phyloP scores from a whole-genome alignment of 2,329 filamentous ascomycete species.

The Chaetomiaceae sp. region DNA sequence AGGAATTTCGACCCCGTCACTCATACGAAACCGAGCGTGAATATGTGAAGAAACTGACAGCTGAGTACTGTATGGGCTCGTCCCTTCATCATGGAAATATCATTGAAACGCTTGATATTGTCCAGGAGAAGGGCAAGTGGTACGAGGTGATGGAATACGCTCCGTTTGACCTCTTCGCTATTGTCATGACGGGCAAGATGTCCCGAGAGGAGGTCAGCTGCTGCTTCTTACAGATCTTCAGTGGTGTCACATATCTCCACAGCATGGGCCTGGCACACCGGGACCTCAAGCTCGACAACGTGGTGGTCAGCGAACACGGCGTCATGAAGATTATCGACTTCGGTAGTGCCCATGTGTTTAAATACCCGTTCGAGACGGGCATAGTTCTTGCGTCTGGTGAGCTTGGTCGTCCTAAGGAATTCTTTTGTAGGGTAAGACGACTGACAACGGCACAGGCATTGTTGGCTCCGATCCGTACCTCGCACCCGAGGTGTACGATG shows the following conservation, averaged over 20 bases:
- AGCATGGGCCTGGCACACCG: conserved; percentile 92
- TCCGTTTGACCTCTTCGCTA: conserved; percentile 91
- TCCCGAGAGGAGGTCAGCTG: conserved; percentile 84
- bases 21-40: conserved; percentile 91
- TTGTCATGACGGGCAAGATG: conserved; percentile 99
- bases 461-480: conserved; percentile 91
- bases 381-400: conserved; percentile 76
- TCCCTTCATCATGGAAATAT: conserved; percentile 97
- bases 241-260: conserved; percentile 90
- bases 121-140: conserved; percentile 91
- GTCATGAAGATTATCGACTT: conserved; percentile 99
- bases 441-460: conserved; percentile 43
- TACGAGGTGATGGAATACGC: conserved; percentile 99
- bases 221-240: conserved; percentile 89
- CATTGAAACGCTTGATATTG: conserved; percentile 94
- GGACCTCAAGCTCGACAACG: conserved; percentile 95
- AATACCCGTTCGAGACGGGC: conserved; percentile 92
- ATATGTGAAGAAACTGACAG: conserved; percentile 96
- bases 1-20: conserved; percentile 90
- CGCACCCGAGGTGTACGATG: conserved; percentile 93
- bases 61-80: conserved; percentile 96
- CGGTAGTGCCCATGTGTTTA: conserved; percentile 93
- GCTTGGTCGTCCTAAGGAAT: conserved; percentile 30
- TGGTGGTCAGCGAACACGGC: conserved; percentile 90
- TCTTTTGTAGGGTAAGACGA: too few species aligned